Evolutionary conservation across 805 yeast genomes (phyloP).

Genomic region (Pichia eremophila): DNA sequence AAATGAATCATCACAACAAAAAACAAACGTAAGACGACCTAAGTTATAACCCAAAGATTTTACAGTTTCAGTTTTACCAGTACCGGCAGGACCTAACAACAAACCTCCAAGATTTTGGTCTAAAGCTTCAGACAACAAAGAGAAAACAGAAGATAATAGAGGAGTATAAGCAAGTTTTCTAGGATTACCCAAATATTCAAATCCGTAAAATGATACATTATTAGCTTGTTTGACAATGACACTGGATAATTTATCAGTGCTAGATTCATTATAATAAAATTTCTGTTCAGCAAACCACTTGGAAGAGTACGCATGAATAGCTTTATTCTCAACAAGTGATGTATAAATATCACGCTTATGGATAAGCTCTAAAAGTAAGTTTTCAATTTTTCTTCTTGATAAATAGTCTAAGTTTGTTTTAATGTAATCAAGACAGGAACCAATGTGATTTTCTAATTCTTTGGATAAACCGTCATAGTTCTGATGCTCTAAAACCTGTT

Average conservation of each 20-base stretch:
- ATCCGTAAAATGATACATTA: conserved; percentile 53
- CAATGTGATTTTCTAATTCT: not conserved
- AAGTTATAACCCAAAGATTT: conserved; percentile 74
- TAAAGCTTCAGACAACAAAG: conserved; percentile 66
- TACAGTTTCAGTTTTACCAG: conserved; percentile 89
- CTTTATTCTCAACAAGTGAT: not conserved
- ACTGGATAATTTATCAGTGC: conserved; percentile 14
- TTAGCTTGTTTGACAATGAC: conserved; percentile 46
- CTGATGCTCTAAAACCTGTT: conserved; percentile 11
- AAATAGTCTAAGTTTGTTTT: conserved; percentile 20
- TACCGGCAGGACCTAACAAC: conserved; percentile 94
- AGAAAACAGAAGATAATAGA: conserved; percentile 50
- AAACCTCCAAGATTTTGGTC: conserved; percentile 77
- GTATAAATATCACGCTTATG: conserved; percentile 40
- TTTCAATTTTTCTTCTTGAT: conserved; percentile 41
- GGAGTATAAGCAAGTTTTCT: conserved; percentile 73
- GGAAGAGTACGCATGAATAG: conserved; percentile 11
- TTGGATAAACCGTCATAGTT: not conserved
- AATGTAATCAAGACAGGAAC: conserved; percentile 25
- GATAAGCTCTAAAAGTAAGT: conserved; percentile 55
- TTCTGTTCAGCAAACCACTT: conserved; percentile 47
- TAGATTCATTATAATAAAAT: conserved; percentile 30
- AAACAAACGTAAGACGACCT: conserved; percentile 76
- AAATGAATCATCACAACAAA: conserved; percentile 85
- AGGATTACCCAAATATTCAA: conserved; percentile 71